Evolutionary conservation across 352 stramenopile genomes (phyloP).

Genomic region (Globisporangium cylindrosporum): DNA sequence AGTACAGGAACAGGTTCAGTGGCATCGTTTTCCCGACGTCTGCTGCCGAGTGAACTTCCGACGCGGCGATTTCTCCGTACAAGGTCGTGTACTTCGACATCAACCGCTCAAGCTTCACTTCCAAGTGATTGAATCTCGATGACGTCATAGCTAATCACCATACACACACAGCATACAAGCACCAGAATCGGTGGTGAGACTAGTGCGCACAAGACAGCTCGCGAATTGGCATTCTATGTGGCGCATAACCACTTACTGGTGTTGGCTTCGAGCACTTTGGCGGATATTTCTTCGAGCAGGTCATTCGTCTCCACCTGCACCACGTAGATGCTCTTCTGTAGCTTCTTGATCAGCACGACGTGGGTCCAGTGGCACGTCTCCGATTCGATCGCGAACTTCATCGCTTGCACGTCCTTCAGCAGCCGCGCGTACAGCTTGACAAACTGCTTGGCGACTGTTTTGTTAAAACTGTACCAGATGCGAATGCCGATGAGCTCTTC

Average conservation of each 20-base stretch:
- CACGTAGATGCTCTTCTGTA: constrained; percentile 70
- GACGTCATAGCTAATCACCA: constrained; percentile 27
- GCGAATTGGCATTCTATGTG: no score
- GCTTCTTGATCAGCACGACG: constrained; percentile 50
- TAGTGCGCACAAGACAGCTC: no score
- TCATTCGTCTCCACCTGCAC: constrained; percentile 63
- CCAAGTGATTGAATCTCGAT: constrained; percentile 47
- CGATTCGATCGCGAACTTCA: constrained; percentile 72
- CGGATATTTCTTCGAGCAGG: constrained; percentile 63
- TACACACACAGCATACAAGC: no score
- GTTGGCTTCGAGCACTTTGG: constrained; percentile 21
- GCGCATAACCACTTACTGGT: constrained; percentile 17
- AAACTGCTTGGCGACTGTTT: constrained; percentile 66
- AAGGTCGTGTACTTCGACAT: constrained; percentile 57
- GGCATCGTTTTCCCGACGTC: constrained; percentile 71
- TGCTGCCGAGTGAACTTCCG: constrained; percentile 37
- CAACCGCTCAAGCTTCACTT: constrained; percentile 46
- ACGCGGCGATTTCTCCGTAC: constrained; percentile 34
- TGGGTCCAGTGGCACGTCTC: constrained; percentile 67
- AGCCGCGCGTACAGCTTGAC: constrained; percentile 42
- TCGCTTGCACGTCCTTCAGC: constrained; percentile 57
- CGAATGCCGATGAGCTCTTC: constrained; percentile 64
- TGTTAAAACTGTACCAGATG: constrained; percentile 62
- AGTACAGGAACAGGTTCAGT: constrained; percentile 80
- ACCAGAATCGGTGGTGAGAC: no score